phyloP scores from a whole-genome alignment of 1,284 basidiomycete species.

The Ceratobasidium sp. region DNA sequence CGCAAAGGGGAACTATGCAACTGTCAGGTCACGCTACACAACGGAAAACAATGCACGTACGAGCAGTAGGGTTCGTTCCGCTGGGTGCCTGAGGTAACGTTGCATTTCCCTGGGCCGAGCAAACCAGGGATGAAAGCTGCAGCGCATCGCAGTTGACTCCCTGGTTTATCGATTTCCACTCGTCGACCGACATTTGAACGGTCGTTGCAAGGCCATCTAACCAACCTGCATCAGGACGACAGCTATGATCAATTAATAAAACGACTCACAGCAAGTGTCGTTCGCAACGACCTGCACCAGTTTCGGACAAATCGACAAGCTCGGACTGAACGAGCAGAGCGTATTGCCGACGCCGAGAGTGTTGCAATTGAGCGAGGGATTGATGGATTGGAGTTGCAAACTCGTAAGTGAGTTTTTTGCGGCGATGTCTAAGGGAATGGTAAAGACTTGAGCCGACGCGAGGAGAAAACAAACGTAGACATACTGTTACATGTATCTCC shows the following conservation, averaged over 20 bases:
- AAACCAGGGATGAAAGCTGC: too few species aligned
- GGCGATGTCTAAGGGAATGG: neutral
- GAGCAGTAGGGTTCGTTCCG: conserved; percentile 18
- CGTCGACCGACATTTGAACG: neutral
- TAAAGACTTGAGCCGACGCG: neutral
- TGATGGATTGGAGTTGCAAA: neutral
- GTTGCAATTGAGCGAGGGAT: conserved; percentile 2
- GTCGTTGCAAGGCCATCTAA: neutral
- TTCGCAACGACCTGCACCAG: neutral
- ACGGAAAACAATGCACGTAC: neutral
- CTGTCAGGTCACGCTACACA: neutral
- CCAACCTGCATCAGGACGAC: neutral
- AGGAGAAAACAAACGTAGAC: neutral
- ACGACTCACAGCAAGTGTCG: too few species aligned
- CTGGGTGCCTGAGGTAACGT: neutral
- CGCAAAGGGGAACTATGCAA: neutral
- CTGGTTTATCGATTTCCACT: too few species aligned
- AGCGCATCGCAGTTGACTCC: too few species aligned
- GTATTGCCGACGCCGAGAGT: neutral
- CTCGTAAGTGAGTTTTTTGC: conserved; percentile 16
- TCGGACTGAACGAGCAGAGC: neutral
- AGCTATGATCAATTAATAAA: neutral
- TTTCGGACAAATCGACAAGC: conserved; percentile 2
- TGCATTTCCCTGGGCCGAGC: too few species aligned
- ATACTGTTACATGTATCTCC: neutral